Evolutionary conservation across 305 asterid genomes (phyloP), one percentile per base, ranked within the genome.

Genomic region (Solanum aculeatissimum): DNA sequence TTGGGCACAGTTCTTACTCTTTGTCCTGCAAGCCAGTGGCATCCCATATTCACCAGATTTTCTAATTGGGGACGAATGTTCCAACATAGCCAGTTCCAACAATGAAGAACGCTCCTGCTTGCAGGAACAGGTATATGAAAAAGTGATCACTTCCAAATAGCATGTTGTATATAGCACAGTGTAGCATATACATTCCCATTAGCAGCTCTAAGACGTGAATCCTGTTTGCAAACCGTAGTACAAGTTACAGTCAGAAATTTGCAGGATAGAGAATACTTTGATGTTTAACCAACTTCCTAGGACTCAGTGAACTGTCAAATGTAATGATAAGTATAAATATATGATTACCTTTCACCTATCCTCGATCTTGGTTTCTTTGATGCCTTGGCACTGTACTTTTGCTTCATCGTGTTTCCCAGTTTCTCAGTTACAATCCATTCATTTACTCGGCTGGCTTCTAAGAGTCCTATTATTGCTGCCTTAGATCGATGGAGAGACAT

Each of bases 361-460:
- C 92, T 88, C 5, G 91, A 91, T 85, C 89, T 89, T 83, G 90
- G 87, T 87, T 87, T 93, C 90, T 78, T 93, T 83, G 89, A 68
- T 86, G 86, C 71, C 85, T 85, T 92, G 23, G 83, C 84, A 75
- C 65, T 88, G 85, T 85, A 60, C 87, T 84, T 91, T 84, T 93
- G 95, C 87, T 91, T 94, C 91, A 89, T 84, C 85, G 88, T 78
- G 88, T 93, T 92, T 55, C 98, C 98, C 35, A 95, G 88, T 89
- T 95, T 95, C 88, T 95, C 98, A 3, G 98, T 95, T 84, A 94
- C 98, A 55, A 95, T 89, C 96, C 96, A 93, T 86, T 94, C 97
- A 49, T 92, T 92, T 62, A 89, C 98, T 79, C 98, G 85, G 80
- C 83, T 91, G 71, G 94, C 92, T 87, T 91, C 96, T 42, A 95